Base-by-base conservation (phyloP, 2,329 filamentous ascomycete species). In the Arthrinium phaeospermum region DNA sequence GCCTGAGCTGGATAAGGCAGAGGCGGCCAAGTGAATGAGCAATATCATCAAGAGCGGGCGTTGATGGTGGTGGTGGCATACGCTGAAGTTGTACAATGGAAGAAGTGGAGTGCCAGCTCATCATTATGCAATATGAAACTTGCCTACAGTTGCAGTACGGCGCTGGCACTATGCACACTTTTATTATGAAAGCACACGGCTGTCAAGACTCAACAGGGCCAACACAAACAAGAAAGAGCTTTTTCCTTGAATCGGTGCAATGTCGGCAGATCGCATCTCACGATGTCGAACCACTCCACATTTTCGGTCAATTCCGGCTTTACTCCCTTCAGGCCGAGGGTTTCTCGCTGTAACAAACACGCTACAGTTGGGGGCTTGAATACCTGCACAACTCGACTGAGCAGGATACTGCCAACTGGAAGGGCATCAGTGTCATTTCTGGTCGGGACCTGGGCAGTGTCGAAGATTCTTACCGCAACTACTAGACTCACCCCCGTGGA, bases 231-330 rank as follows among this genome's bases (percentile, higher is more conserved):
- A 14, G 37, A n/a, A 70, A 70, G 46, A 45, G 37, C 46, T 19
- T 41, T 41, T 51, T 41, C 34, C 46, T 70, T 57, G 49, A 47
- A 51, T 70, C 68, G 68, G 68, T 70, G 68, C 68, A 70, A 70
- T 57, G 68, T 70, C 68, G 68, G 68, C 68, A 69, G 41, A 49
- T 41, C 45, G 68, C 37, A 70, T 70, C 46, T 70, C 68, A 53
- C 68, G 46, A 70, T 57, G 68, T 70, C 68, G 46, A 53, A 70
- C 68, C 68, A 70, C 68, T 70, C 68, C 68, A 70, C 68, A 70
- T 47, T 53, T 61, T 70, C 68, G 68, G 68, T 37, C 68, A 70
- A 70, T 70, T 70, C 68, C 68, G 68, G 68, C 68, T 53, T 70
- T 70, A 70, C 34, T 70, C 67, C 27, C 44, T 34, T 45, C 67